phyloP scores from a whole-genome alignment of 306 rosid species.

The Cicer pinnatifidum region DNA sequence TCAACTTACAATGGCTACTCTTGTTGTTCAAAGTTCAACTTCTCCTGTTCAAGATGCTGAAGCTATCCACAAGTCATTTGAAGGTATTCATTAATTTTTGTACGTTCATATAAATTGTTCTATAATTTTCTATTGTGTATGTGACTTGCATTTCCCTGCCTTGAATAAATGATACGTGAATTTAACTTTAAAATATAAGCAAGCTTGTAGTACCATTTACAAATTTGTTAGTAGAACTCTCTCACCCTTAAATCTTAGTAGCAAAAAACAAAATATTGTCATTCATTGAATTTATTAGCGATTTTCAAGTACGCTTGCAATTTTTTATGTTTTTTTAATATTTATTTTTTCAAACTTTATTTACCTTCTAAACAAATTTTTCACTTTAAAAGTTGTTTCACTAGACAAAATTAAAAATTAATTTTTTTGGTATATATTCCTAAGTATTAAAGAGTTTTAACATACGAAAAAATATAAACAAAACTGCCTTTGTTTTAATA shows the following conservation, averaged over 20 bases:
- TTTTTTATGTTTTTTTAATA: no score
- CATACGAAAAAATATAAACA: neutral
- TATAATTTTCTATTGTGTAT: slow-evolving; percentile 17
- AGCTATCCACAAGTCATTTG: slow-evolving; percentile 51
- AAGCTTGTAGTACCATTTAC: neutral
- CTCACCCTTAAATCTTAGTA: no score
- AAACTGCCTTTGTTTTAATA: neutral
- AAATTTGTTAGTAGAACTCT: no score
- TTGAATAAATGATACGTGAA: neutral
- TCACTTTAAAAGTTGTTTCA: no score
- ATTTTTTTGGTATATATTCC: neutral
- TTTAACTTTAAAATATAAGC: neutral
- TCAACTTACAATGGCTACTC: slow-evolving; percentile 54
- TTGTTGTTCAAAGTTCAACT: slow-evolving; percentile 39
- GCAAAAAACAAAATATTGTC: no score
- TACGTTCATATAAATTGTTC: neutral
- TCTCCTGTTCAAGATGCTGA: slow-evolving; percentile 62
- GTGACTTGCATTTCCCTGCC: neutral
- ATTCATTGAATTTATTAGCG: no score
- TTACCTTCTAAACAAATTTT: no score
- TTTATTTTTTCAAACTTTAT: no score
- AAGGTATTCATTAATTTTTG: slow-evolving; percentile 46
- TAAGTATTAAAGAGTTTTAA: neutral
- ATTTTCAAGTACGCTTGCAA: no score
- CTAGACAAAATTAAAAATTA: no score